These are phyloP conservation scores for Mycena belliarum DNA, from an alignment of 768 basidiomycete genomes.

Conservation along the genomic window DNA sequence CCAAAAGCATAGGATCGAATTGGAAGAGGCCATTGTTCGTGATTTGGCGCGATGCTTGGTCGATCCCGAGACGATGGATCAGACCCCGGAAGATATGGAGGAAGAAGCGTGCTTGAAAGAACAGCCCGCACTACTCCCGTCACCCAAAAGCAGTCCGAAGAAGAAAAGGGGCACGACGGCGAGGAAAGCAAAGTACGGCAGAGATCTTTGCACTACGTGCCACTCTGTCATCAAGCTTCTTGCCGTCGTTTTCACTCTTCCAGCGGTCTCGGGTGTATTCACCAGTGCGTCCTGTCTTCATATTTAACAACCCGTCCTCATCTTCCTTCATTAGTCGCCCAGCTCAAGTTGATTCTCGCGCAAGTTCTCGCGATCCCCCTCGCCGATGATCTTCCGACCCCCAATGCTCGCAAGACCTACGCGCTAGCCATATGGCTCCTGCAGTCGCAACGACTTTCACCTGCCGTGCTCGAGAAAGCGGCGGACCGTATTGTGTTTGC, in stretches of 20 bases:
- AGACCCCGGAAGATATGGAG: constrained; percentile 22
- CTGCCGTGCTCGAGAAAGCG: constrained; percentile 58
- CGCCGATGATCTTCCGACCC: constrained; percentile 68
- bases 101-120: constrained; percentile 31
- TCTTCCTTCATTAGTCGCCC: constrained; percentile 43
- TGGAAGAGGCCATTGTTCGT: constrained; percentile 63
- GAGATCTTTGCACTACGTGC: constrained; percentile 74
- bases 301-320: constrained; percentile 16
- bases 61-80: constrained; percentile 45
- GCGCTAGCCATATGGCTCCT: constrained; percentile 76
- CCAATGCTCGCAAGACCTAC: constrained; percentile 85
- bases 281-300: constrained; percentile 44
- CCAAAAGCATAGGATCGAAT: constrained; percentile 48
- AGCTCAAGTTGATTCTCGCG: constrained; percentile 61
- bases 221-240: constrained; percentile 74
- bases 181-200: constrained; percentile 75
- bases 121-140: constrained; percentile 50
- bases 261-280: constrained; percentile 61
- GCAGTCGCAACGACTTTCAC: constrained; percentile 69
- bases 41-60: constrained; percentile 68
- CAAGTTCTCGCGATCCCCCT: constrained; percentile 73
- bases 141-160: constrained; percentile 70
- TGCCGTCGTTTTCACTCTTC: constrained; percentile 56
- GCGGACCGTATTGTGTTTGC: constrained; percentile 71
- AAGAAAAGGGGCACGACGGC: constrained; percentile 73